phyloP scores from a whole-genome alignment of 371 early-diverging fungal species.

The Cokeromyces recurvatus region DNA sequence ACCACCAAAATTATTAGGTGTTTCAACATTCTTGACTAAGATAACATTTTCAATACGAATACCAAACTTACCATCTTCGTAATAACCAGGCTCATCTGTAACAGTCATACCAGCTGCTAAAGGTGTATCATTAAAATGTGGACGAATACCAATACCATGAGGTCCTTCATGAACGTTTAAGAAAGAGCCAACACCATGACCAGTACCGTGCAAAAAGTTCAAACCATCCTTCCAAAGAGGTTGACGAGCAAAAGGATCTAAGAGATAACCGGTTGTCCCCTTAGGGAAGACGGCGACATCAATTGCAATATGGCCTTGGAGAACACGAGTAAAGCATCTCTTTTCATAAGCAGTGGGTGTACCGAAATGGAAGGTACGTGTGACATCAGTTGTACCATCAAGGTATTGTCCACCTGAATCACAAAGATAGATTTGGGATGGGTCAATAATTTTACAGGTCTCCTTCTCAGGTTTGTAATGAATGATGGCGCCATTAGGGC shows the following conservation, averaged over 20 bases:
- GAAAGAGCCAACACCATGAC: constrained; percentile 99
- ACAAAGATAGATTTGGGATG: constrained; percentile 83
- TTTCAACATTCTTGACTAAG: constrained; percentile 61
- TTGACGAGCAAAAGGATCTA: constrained; percentile 88
- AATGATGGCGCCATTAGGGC: constrained; percentile 97
- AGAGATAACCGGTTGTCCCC: constrained; percentile 79
- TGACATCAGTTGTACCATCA: constrained; percentile 99
- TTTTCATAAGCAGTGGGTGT: constrained; percentile 83
- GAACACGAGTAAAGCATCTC: constrained; percentile 94
- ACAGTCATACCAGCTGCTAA: constrained; percentile 86
- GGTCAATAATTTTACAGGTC: constrained; percentile 50
- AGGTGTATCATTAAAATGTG: constrained; percentile 65
- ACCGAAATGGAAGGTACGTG: constrained; percentile 95
- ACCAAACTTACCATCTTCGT: constrained; percentile 96
- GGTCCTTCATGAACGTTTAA: constrained; percentile 99
- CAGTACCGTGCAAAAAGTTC: constrained; percentile 99
- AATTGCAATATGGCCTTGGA: constrained; percentile 96
- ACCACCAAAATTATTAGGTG: constrained; percentile 78
- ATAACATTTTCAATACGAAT: constrained; percentile 98
- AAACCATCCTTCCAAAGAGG: constrained; percentile 91
- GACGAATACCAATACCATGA: constrained; percentile 89
- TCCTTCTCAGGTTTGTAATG: constrained; percentile 94
- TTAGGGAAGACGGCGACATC: constrained; percentile 83
- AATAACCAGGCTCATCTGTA: constrained; percentile 97
- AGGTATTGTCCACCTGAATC: constrained; percentile 99